Percentiles rank a stretch among this genome's conserved stretches.
Evolutionary conservation across 78 protist species (phyloP).

Genomic region (Guillardia theta): DNA sequence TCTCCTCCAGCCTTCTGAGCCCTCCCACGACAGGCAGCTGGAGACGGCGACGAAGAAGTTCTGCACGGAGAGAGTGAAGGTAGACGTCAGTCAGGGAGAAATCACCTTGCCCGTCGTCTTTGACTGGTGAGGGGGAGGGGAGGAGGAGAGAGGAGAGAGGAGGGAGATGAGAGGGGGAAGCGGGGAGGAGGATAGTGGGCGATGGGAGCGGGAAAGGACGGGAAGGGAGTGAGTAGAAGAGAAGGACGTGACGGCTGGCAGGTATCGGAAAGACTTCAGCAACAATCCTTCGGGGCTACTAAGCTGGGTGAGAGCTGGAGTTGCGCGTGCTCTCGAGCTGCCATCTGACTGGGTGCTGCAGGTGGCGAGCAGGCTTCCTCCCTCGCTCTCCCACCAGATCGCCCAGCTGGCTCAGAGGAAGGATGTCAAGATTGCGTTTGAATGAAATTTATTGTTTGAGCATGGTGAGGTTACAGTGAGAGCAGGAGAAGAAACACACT

Average conservation of each 20-base stretch:
- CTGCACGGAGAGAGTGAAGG: conserved; percentile 18
- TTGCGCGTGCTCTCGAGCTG: background rate
- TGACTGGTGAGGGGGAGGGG: background rate
- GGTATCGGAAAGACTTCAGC: conserved; percentile 19
- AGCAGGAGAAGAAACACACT: too few species aligned
- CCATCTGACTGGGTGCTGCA: background rate
- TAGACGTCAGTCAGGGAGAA: background rate
- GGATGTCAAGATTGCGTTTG: background rate
- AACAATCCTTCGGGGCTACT: background rate
- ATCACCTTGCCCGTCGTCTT: background rate
- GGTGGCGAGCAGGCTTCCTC: background rate
- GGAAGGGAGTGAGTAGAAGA: background rate
- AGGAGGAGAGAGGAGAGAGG: background rate
- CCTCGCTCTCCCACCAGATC: background rate
- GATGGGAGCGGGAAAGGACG: background rate
- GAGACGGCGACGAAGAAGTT: background rate
- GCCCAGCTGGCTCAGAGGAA: background rate
- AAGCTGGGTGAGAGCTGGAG: background rate
- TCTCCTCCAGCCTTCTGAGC: too few species aligned
- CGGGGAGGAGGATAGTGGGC: background rate
- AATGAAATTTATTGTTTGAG: background rate
- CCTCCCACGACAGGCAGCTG: too few species aligned
- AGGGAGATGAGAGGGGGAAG: background rate
- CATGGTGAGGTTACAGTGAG: too few species aligned
- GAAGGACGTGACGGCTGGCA: background rate